These are phyloP conservation scores for Phytophthora foliorum DNA, from an alignment of 352 stramenopile genomes.

Conservation along the genomic window DNA sequence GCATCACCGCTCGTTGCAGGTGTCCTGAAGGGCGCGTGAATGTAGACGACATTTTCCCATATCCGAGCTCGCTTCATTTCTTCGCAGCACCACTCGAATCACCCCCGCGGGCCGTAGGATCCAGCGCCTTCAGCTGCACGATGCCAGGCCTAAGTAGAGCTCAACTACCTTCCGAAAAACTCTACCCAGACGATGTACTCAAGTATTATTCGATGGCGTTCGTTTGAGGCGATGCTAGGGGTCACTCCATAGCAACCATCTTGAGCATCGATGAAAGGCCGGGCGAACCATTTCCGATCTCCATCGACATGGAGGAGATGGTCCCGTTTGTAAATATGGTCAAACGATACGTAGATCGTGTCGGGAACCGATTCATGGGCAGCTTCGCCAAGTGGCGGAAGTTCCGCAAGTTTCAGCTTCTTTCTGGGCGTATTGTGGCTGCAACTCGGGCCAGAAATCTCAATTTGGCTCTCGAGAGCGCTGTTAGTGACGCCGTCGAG, in stretches of 20 bases:
- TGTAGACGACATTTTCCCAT: neutral
- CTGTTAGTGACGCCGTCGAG: no score
- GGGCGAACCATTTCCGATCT: neutral
- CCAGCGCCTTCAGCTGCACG: neutral
- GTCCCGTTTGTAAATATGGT: neutral
- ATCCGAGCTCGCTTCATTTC: neutral
- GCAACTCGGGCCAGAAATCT: no score
- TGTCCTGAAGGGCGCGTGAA: neutral
- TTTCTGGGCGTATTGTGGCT: no score
- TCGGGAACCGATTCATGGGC: no score
- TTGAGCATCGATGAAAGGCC: neutral
- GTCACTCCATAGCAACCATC: neutral
- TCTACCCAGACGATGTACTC: neutral
- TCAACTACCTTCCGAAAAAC: neutral
- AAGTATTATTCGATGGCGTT: neutral
- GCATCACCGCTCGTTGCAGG: neutral
- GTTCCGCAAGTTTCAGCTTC: no score
- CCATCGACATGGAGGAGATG: neutral
- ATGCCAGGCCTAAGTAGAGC: neutral
- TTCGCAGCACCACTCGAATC: neutral
- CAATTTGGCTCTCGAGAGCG: no score
- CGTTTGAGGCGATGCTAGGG: neutral
- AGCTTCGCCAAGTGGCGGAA: no score
- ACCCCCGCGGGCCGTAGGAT: neutral
- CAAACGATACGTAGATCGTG: no score